These are phyloP conservation scores for Eragrostis tef DNA, from an alignment of 202 grass and related monocot genomes.

Conservation along the genomic window DNA sequence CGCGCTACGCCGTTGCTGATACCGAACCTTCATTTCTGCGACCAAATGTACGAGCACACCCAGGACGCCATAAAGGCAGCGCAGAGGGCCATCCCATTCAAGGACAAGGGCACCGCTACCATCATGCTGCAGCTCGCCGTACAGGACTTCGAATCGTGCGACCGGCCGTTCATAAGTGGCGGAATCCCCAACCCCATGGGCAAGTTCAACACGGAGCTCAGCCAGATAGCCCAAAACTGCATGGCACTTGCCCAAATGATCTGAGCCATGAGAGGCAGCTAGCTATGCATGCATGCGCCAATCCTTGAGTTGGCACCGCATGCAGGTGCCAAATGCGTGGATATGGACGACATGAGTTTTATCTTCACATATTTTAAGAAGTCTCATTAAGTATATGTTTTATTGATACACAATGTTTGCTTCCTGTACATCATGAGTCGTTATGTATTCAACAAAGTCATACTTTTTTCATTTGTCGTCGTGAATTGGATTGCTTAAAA, in stretches of 20 bases:
- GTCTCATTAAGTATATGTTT: no score
- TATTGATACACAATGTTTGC: no score
- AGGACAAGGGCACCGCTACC: conserved; percentile 48
- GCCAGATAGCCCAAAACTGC: conserved; percentile 63
- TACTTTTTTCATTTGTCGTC: no score
- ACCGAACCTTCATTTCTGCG: conserved; percentile 52
- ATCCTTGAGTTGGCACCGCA: no score
- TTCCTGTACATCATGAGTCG: no score
- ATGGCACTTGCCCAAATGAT: conserved; percentile 61
- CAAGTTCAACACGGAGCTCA: conserved; percentile 49
- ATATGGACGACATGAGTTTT: no score
- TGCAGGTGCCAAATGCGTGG: no score
- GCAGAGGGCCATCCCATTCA: conserved; percentile 52
- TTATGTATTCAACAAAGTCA: no score
- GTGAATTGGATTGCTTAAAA: no score
- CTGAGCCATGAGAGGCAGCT: conserved; percentile 3
- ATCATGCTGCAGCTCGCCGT: conserved; percentile 63
- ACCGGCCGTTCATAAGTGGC: conserved; percentile 46
- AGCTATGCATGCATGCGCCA: no score
- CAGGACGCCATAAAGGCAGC: conserved; percentile 60
- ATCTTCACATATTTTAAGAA: no score
- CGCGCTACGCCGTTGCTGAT: conserved; percentile 12
- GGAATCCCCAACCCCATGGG: conserved; percentile 49
- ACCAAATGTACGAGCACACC: conserved; percentile 65
- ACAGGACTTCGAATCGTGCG: conserved; percentile 61